Base-by-base conservation (phyloP, 2,329 filamentous ascomycete species). In the Westerdykella ornata region DNA sequence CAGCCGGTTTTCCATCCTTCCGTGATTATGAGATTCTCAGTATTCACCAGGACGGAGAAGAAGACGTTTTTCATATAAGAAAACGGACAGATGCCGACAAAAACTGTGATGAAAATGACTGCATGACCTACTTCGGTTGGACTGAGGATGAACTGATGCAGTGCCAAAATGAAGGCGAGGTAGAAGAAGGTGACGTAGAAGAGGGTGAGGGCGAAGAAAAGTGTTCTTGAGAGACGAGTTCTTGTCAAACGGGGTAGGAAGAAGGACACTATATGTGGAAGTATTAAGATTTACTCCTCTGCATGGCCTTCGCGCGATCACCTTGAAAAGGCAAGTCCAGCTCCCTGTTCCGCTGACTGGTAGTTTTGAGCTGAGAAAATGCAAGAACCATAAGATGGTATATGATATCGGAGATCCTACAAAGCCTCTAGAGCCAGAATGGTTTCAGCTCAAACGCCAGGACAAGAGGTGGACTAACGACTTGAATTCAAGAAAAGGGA, bases 401-500 rank as follows among this genome's bases (percentile, higher is more conserved):
- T 44, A 41, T 17, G 42, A 44, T 15, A 40, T 35, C n/a, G 42
- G 37, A 17, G 35, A 41, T 29, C 42, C 42, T 35, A 22, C 30
- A 14, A 29, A 44, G 8, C 42, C 42, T 7, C 11, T 33, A 13
- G 30, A 40, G 33, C 12, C 18, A 14, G 42, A 44, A 15, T 44
- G 42, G 42, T 44, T 41, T 20, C 11, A 44, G 34, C 14, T 44
- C 11, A 20, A 41, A 22, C 4, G 15, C 15, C 38, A 28, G 12
- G 34, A 41, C 5, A 37, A 37, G 19, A 12, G 34, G 13, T 44
- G 42, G 42, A 38, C 13, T 2, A 15, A 15, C 26, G 35, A 44
- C 20, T 44, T 7, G 17, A 15, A 16, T 26, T 32, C 14, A 37
- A 5, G 17, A 38, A 18, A 20, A 13, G n/a, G 5, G n/a, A n/a